A percentile compares a stretch with the other conserved stretches of the same genome.
Evolutionary conservation across 2,329 filamentous ascomycete genomes (phyloP).

Genomic region (Phyllosticta citriasiana): DNA sequence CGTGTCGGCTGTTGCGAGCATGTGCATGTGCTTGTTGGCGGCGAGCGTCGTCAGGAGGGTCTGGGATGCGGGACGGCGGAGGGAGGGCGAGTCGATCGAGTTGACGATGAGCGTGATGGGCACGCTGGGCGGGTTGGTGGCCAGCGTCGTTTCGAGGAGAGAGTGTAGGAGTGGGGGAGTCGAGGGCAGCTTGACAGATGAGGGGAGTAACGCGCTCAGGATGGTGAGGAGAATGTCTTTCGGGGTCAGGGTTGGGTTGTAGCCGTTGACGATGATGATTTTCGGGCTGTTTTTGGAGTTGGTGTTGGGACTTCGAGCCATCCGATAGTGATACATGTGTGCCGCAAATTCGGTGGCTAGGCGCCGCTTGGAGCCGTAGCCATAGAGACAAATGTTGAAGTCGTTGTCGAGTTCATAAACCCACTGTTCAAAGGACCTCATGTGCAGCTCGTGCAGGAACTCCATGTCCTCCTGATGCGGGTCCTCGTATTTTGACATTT

Average conservation of each 20-base stretch:
- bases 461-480: constrained; percentile 60
- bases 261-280: constrained; percentile 82
- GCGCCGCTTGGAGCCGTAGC: constrained; percentile 78
- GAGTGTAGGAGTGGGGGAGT: constrained; percentile 62
- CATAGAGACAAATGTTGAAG: constrained; percentile 85
- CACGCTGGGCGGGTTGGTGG: constrained; percentile 26
- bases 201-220: constrained; percentile 48
- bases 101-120: constrained; percentile 51
- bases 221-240: constrained; percentile 63
- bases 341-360: constrained; percentile 68
- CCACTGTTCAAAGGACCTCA: constrained; percentile 83
- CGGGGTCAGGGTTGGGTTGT: constrained; percentile 55
- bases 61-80: constrained; percentile 63
- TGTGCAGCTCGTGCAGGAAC: constrained; percentile 65
- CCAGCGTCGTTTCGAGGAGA: constrained; percentile 52
- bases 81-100: constrained; percentile 70
- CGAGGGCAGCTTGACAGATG: constrained; percentile 46
- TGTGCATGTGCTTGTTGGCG: constrained; percentile 57
- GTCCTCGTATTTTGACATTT: constrained; percentile 55
- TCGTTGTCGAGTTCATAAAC: constrained; percentile 76
- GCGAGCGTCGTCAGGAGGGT: constrained; percentile 67
- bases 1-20: constrained; percentile 77
- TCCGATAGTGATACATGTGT: constrained; percentile 47
- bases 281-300: constrained; percentile 36
- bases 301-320: constrained; percentile 18